These are phyloP conservation scores for Wickerhamomyces strasburgensis DNA, from an alignment of 805 yeast species.

Conservation along the genomic window DNA sequence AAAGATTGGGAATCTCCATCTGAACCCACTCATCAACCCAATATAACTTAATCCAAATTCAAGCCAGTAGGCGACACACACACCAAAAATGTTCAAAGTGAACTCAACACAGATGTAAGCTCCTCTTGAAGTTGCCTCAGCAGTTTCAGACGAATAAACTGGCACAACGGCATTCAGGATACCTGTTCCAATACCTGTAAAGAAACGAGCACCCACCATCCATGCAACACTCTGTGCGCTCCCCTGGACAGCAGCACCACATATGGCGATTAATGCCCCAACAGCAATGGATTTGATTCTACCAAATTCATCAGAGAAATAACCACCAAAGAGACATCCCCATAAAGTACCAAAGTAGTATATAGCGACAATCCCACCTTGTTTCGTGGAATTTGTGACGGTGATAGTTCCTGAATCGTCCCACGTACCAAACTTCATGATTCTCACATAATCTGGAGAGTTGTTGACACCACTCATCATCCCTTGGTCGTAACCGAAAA, in stretches of 20 bases:
- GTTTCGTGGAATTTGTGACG: constrained; percentile 4
- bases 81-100: constrained; percentile 5
- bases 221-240: constrained; percentile 1
- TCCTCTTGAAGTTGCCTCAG: constrained; percentile 4
- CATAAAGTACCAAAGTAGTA: constrained; percentile 4
- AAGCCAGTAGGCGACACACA: constrained; percentile 3
- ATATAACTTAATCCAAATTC: constrained; percentile 4
- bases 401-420: constrained; percentile 3
- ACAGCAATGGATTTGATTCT: constrained; percentile 3
- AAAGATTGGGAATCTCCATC: constrained; percentile 5
- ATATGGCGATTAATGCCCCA: constrained; percentile 1
- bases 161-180: constrained; percentile 4
- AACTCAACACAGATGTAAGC: constrained; percentile 4
- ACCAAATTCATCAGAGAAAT: constrained; percentile 5
- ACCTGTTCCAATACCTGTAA: constrained; percentile 4
- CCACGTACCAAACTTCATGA: constrained; percentile 4
- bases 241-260: constrained; percentile 4
- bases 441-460: constrained; percentile 4
- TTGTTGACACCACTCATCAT: constrained; percentile 6
- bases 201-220: constrained; percentile 5
- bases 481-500: constrained; percentile 5
- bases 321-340: constrained; percentile 5
- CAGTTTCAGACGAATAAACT: constrained; percentile 3
- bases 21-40: constrained; percentile 3
- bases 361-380: constrained; percentile 4